Evolutionary conservation across 371 early-diverging fungal species (phyloP).

Genomic region (Mucor circinelloides): DNA sequence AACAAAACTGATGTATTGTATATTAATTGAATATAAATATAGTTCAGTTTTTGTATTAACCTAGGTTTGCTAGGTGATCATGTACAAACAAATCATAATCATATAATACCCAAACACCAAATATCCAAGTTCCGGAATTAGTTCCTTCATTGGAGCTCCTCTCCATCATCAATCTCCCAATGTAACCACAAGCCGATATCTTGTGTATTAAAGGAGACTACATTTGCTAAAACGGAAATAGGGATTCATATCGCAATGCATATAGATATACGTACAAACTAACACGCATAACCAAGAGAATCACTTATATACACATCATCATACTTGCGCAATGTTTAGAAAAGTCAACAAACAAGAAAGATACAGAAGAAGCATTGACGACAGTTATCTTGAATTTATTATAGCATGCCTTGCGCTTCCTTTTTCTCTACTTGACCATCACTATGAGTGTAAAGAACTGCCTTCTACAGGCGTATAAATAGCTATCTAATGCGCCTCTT

Average conservation of each 20-base stretch:
- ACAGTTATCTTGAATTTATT: background rate
- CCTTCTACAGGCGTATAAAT: background rate
- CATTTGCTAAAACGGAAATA: background rate
- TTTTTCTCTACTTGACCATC: background rate
- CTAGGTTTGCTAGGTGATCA: background rate
- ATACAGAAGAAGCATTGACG: background rate
- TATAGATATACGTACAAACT: background rate
- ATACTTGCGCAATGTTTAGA: background rate
- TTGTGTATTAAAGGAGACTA: background rate
- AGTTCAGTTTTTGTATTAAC: background rate
- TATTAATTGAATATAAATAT: slow-evolving; percentile 2
- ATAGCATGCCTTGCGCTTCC: background rate
- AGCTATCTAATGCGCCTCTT: background rate
- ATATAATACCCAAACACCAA: background rate
- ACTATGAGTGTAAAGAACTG: background rate
- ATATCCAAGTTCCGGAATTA: background rate
- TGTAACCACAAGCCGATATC: background rate
- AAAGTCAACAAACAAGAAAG: background rate
- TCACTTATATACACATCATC: background rate
- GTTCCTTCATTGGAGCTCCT: background rate
- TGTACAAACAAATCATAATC: background rate
- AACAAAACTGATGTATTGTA: background rate
- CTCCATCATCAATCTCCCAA: background rate
- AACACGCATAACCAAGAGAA: background rate
- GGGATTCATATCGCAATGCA: background rate